Evolutionary conservation across 2,329 filamentous ascomycete genomes (phyloP), one percentile per base, ranked within the genome.

Genomic region (Escovopsis sp.): DNA sequence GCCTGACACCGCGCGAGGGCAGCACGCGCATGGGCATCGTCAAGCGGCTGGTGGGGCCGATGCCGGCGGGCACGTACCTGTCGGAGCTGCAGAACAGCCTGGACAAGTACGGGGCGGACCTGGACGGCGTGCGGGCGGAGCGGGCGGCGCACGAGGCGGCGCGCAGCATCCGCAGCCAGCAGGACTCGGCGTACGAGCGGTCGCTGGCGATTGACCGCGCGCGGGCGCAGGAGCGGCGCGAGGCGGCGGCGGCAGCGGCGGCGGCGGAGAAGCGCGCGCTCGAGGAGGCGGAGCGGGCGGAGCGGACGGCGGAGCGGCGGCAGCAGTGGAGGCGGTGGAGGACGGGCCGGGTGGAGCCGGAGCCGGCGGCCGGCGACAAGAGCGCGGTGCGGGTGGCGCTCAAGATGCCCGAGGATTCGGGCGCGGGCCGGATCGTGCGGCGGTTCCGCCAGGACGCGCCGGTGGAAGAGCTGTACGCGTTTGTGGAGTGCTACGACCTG

Each of bases 121-220:
- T 98, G 4, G 77, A 78, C 34, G 72, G 77, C 28, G 80, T 84
- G 18, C 75, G 88, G n/a, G 75, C 81, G 2, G 78, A 85, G 53
- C 73, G 88, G 42, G 75, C 77, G 12, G 85, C 87, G 36, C 85
- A 94, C 51, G 78, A 93, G 56, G 78, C 85, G 2, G 75, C 82
- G n/a, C 74, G 89, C 38, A 84, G 68, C 52, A 68, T 98, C 32
- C 76, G 88, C n/a, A 75, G 82, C 47, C 79, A 94, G 59, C 91
- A 98, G 59, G 87, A 96, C 58, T 83, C 77, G 9, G 91, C 91
- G 1, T 98, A 98, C 59, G 88, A 98, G 63, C 77, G 87, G 47
- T 94, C 85, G 0, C 68, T 98, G 28, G 89, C 88, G 9, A 77
- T 80, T 46, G 91, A 98, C 61, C 73, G 88, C 34, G 88, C 94